Percentiles rank a stretch among this genome's conserved stretches.
These are phyloP conservation scores for Sporothrix variecibatus DNA, from an alignment of 2,329 filamentous ascomycete genomes.

Conservation along the genomic window DNA sequence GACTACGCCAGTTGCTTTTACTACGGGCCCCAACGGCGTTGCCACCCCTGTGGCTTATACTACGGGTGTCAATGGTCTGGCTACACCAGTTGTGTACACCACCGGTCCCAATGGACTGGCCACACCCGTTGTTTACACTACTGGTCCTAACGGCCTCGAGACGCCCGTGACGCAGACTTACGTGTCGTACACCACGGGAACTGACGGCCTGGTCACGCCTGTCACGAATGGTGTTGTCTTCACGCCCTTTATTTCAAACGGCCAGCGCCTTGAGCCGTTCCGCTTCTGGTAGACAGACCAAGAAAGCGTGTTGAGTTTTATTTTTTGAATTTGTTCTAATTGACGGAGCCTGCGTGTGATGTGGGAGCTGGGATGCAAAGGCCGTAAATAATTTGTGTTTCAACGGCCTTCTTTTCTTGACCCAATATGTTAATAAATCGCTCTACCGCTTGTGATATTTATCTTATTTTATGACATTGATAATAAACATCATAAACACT, in stretches of 20 bases:
- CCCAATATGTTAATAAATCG: too few relatives aligned
- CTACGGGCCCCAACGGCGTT: constrained; percentile 22
- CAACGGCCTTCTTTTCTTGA: too few relatives aligned
- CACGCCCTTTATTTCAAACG: constrained; percentile 14
- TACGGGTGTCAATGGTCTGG: constrained; percentile 21
- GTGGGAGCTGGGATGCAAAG: too few relatives aligned
- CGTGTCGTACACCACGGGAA: constrained; percentile 21
- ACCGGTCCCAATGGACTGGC: constrained; percentile 21
- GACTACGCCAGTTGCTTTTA: constrained; percentile 19
- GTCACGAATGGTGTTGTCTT: constrained; percentile 1
- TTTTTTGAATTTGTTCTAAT: too few relatives aligned
- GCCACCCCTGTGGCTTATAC: constrained; percentile 23
- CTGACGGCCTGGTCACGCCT: constrained; percentile 23
- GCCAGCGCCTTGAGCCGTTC: constrained; percentile 12
- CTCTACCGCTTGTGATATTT: too few relatives aligned
- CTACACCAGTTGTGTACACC: constrained; percentile 24
- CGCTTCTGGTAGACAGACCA: constrained; percentile 1
- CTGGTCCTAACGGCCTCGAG: constrained; percentile 8
- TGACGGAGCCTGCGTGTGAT: too few relatives aligned
- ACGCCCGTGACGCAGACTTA: not conserved
- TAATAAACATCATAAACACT: too few relatives aligned
- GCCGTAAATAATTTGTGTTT: too few relatives aligned
- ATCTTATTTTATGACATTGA: too few relatives aligned
- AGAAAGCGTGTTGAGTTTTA: not conserved
- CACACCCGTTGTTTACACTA: constrained; percentile 17